These are phyloP conservation scores for Pseudopyricularia cyperi DNA, from an alignment of 2,329 filamentous ascomycete species.

Conservation along the genomic window DNA sequence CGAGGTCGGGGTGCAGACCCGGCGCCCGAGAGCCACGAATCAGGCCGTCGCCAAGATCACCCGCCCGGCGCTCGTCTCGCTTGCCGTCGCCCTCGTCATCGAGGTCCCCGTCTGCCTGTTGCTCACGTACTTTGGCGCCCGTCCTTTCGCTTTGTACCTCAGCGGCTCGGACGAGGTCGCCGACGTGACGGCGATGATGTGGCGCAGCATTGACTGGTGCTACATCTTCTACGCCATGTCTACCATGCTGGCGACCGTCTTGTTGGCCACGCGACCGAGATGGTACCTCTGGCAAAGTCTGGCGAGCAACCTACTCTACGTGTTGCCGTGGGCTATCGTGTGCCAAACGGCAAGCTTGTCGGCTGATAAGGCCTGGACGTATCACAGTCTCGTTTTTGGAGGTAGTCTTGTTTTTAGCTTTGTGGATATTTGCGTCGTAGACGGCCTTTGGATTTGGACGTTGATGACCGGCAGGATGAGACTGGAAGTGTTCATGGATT, in stretches of 20 bases:
- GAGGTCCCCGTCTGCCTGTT: slow-evolving; percentile 52
- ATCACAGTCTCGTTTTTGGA: slow-evolving; percentile 53
- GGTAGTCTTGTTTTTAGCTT: slow-evolving; percentile 58
- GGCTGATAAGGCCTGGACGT: slow-evolving; percentile 48
- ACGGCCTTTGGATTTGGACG: slow-evolving; percentile 36
- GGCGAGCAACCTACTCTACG: slow-evolving; percentile 52
- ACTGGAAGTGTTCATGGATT: slow-evolving; percentile 17
- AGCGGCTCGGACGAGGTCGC: slow-evolving; percentile 44
- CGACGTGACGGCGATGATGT: slow-evolving; percentile 52
- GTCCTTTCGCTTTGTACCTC: slow-evolving; percentile 49
- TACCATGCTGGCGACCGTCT: slow-evolving; percentile 50
- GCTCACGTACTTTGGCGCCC: slow-evolving; percentile 44
- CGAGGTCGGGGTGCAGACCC: slow-evolving; percentile 10
- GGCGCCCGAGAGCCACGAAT: slow-evolving; percentile 7
- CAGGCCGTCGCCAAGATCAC: slow-evolving; percentile 22
- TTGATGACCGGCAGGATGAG: slow-evolving; percentile 29
- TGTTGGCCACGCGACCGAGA: slow-evolving; percentile 48
- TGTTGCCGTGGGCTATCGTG: slow-evolving; percentile 58
- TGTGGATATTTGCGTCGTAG: slow-evolving; percentile 36
- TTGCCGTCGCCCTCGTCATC: slow-evolving; percentile 36
- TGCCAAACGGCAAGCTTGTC: slow-evolving; percentile 36
- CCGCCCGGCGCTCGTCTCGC: slow-evolving; percentile 39
- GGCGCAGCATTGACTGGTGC: slow-evolving; percentile 48
- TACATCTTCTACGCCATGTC: slow-evolving; percentile 57
- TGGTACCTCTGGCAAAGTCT: slow-evolving; percentile 61